Conservation (phyloP, 106 monocot species). For the Platanthera zijinensis region DNA sequence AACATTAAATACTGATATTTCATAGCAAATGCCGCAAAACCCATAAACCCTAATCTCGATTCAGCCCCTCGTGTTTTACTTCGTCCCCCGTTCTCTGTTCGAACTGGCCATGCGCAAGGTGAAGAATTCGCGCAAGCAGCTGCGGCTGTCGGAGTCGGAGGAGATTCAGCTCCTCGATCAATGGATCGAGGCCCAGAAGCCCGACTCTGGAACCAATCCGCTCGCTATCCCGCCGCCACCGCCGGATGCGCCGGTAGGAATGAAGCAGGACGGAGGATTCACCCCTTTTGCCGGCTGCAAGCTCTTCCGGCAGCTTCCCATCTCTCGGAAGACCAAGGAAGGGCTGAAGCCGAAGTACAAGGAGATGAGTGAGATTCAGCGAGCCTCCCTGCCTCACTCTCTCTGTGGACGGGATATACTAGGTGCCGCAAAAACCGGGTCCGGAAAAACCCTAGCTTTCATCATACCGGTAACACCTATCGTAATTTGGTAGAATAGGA, state of each 20-base stretch:
- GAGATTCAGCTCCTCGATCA: slow-evolving; percentile 65
- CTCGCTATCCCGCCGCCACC: slow-evolving; percentile 44
- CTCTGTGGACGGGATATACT: slow-evolving; percentile 61
- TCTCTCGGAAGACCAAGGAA: slow-evolving; percentile 78
- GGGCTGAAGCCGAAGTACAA: slow-evolving; percentile 53
- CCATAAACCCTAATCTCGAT: too few species aligned
- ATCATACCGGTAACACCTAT: slow-evolving; percentile 58
- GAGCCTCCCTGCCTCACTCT: slow-evolving; percentile 81
- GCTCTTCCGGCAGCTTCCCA: slow-evolving; percentile 68
- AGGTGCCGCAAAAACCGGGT: slow-evolving; percentile 76
- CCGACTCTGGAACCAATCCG: slow-evolving; percentile 64
- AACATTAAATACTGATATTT: too few species aligned
- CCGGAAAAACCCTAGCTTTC: slow-evolving; percentile 69
- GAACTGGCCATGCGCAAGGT: slow-evolving; percentile 25
- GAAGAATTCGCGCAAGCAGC: slow-evolving; percentile 34
- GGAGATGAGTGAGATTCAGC: slow-evolving; percentile 87
- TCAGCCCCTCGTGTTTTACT: too few species aligned
- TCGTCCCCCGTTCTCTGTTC: background rate
- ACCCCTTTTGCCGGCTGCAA: slow-evolving; percentile 48
- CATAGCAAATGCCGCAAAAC: too few species aligned
- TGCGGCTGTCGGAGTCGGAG: slow-evolving; percentile 39
- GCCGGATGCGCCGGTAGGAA: slow-evolving; percentile 28
- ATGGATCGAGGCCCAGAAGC: slow-evolving; percentile 76
- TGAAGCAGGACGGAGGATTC: slow-evolving; percentile 23
- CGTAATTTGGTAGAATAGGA: background rate